Evolutionary conservation across 2,329 filamentous ascomycete species (phyloP).

Genomic region (Cladosporium sphaerospermum): DNA sequence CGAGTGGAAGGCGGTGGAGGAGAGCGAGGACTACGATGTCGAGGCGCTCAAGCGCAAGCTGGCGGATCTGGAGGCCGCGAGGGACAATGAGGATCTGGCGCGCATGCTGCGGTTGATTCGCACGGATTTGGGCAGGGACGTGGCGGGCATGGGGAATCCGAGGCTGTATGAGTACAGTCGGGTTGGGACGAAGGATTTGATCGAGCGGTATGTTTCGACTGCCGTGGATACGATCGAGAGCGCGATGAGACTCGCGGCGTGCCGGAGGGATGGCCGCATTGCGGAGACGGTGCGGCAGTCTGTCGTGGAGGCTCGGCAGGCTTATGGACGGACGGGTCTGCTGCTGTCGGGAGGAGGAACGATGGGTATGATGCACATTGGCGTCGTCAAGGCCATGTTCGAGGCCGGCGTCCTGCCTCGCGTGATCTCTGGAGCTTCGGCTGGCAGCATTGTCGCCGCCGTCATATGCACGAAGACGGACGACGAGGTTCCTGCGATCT

Average conservation of each 20-base stretch:
- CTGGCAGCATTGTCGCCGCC: conserved; percentile 77
- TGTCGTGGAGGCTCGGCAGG: conserved; percentile 61
- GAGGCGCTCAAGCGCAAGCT: conserved; percentile 64
- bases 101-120: conserved; percentile 76
- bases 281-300: not conserved
- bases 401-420: conserved; percentile 70
- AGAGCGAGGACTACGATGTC: conserved; percentile 66
- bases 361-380: conserved; percentile 88
- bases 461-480: conserved; percentile 74
- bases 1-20: conserved; percentile 66
- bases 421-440: conserved; percentile 82
- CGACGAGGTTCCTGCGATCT: conserved; percentile 65
- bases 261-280: not conserved
- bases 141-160: conserved; percentile 80
- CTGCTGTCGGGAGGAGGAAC: conserved; percentile 80
- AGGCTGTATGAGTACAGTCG: conserved; percentile 78
- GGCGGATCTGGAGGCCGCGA: conserved; percentile 66
- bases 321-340: conserved; percentile 78
- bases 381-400: conserved; percentile 75
- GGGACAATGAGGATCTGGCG: conserved; percentile 62
- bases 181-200: conserved; percentile 77
- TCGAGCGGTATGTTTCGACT: conserved; percentile 80
- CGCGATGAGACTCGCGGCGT: conserved; percentile 4
- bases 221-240: conserved; percentile 65
- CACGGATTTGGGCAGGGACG: conserved; percentile 70